Evolutionary conservation across 2,329 filamentous ascomycete species (phyloP).

Genomic region (Pleurostoma richardsiae): DNA sequence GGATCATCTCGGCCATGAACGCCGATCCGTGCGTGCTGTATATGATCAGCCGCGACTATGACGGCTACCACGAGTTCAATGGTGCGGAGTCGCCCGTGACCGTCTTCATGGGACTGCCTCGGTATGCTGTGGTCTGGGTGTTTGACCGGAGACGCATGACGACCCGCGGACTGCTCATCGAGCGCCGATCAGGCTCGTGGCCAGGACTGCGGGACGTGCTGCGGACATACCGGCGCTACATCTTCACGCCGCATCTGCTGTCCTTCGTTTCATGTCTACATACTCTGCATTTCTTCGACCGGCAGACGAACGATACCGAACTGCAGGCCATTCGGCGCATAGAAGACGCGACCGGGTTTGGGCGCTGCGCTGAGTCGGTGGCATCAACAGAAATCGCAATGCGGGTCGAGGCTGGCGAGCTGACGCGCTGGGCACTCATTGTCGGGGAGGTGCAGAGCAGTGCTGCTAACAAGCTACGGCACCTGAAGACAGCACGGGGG

Average conservation of each 20-base stretch:
- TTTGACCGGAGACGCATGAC: constrained; percentile 10
- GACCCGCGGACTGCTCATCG: constrained; percentile 14
- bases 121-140: constrained; percentile 18
- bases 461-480: constrained; percentile 15
- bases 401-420: constrained; percentile 2
- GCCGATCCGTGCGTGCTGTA: constrained; percentile 15
- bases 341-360: constrained; percentile 12
- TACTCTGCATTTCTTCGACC: constrained; percentile 15
- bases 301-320: constrained; percentile 11
- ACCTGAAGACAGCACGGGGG: constrained; percentile 12
- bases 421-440: constrained; percentile 12
- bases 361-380: constrained; percentile 2
- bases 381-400: neutral
- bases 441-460: constrained; percentile 15
- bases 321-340: constrained; percentile 9
- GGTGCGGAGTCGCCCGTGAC: constrained; percentile 10
- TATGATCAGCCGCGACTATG: constrained; percentile 17
- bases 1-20: constrained; percentile 14
- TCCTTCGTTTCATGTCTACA: constrained; percentile 14
- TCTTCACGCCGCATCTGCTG: constrained; percentile 14
- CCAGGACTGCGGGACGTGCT: constrained; percentile 14
- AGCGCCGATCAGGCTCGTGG: constrained; percentile 10
- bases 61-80: constrained; percentile 17
- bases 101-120: constrained; percentile 15
- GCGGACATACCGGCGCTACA: constrained; percentile 10